These are phyloP conservation scores for Pichia californica DNA, from an alignment of 805 yeast species.

Conservation along the genomic window DNA sequence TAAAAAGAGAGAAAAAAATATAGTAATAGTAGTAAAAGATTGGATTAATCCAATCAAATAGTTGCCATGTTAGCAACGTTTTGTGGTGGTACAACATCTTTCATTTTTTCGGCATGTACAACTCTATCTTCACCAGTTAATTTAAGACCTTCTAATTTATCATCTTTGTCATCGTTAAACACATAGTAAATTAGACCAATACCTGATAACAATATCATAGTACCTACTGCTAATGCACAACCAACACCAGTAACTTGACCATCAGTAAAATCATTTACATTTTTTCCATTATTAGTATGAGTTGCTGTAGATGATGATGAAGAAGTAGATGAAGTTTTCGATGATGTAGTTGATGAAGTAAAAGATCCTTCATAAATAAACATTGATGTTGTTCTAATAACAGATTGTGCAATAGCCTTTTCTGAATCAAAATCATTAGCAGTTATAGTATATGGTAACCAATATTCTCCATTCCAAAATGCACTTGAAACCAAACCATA, in stretches of 20 bases:
- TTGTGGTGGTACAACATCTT: conserved; percentile 52
- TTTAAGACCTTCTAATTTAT: conserved; percentile 38
- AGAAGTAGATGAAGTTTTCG: conserved; percentile 1
- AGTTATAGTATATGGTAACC: conserved; percentile 61
- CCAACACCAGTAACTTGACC: conserved; percentile 69
- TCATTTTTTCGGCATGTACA: conserved; percentile 43
- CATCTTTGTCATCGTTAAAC: conserved; percentile 27
- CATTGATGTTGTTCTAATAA: conserved; percentile 34
- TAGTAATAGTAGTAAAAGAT: too few relatives aligned
- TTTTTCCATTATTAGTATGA: not conserved
- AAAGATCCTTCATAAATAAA: conserved; percentile 28
- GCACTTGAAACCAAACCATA: conserved; percentile 61
- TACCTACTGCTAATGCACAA: conserved; percentile 58
- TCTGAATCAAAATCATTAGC: conserved; percentile 24
- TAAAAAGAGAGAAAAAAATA: too few relatives aligned
- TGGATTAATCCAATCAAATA: too few relatives aligned
- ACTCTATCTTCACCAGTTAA: conserved; percentile 47
- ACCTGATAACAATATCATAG: conserved; percentile 35
- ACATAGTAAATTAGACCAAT: conserved; percentile 33
- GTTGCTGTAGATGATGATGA: conserved; percentile 5
- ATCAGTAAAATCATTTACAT: conserved; percentile 29
- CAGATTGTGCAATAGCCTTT: conserved; percentile 21
- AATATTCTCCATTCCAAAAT: conserved; percentile 52
- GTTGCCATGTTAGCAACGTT: not conserved
- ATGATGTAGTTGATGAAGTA: conserved; percentile 16